phyloP scores from a whole-genome alignment of 148 eudicot species.

The Mesembryanthemum crystallinum region DNA sequence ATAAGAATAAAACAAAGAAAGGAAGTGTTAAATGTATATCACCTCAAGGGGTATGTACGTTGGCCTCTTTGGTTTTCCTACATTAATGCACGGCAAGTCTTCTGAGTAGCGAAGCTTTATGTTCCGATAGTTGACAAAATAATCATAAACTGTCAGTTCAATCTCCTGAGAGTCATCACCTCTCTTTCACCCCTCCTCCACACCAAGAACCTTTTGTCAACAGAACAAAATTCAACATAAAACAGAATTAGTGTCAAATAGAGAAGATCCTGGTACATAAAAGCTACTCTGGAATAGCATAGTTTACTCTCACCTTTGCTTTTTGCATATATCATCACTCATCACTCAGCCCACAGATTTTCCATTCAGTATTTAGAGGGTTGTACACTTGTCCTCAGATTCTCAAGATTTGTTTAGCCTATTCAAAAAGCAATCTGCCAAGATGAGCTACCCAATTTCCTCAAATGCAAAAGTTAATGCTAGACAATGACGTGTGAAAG shows the following conservation, averaged over 20 bases:
- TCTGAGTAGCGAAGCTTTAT: conserved; percentile 45
- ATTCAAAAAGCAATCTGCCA: no score
- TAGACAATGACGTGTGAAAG: no score
- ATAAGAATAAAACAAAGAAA: background rate
- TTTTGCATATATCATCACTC: conserved; percentile 47
- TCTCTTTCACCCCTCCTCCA: conserved; percentile 39
- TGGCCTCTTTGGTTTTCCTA: conserved; percentile 70
- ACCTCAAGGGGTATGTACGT: conserved; percentile 69
- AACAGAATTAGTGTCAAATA: conserved; percentile 29
- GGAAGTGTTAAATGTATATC: background rate
- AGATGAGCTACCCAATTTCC: no score
- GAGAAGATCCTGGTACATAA: conserved; percentile 28
- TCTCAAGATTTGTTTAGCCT: no score
- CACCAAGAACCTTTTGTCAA: conserved; percentile 43
- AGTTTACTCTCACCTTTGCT: conserved; percentile 31
- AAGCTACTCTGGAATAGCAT: background rate
- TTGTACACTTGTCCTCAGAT: no score
- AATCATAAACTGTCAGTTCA: conserved; percentile 61
- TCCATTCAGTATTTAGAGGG: conserved; percentile 59
- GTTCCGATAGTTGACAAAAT: conserved; percentile 40
- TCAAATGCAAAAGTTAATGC: no score
- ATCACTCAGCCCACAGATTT: conserved; percentile 59
- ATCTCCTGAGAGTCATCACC: conserved; percentile 31
- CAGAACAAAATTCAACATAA: background rate
- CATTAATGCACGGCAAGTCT: conserved; percentile 62